Base-by-base conservation (phyloP, 2,329 filamentous ascomycete genomes). In the Cladosporium velox region DNA sequence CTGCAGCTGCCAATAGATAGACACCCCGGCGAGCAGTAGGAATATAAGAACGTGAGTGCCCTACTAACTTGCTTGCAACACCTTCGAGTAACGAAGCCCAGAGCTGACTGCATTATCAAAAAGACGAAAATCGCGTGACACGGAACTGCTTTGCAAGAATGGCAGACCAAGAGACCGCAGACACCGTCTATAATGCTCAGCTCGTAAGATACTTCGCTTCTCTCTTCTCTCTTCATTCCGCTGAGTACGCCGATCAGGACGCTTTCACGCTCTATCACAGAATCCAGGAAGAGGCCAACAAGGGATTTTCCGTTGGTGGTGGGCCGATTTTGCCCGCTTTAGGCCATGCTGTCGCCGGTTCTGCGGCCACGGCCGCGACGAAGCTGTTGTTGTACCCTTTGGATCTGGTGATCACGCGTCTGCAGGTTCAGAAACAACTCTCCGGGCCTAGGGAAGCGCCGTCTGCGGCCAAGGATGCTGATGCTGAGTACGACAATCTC, bases 381-480 rank as follows among this genome's bases (percentile, higher is more conserved):
- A 94, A 93, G 72, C 84, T 92, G 57, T 79, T 88, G 64, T 88
- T 91, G 6, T 96, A 96, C 75, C 93, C 93, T 1, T 85, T 96
- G 66, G 90, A 92, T 72, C 85, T 96, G 52, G 87, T 95, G 68
- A 90, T 92, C 65, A 93, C 92, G 30, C 87, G 92, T 32, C 84
- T 96, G 57, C 92, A 96, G 78, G 90, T 92, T 3, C 91, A 95
- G 79, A 85, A 85, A 49, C 86, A 86, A 71, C 78, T 88, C 18
- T 80, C 78, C 41, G 79, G 78, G 15, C 72, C 72, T 5, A 70
- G 69, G 67, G 69, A 80, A 58, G 73, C 74, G 14, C 70, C 73
- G 3, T 73, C 72, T 34, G 74, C 77, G 2, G 74, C 75, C n/a
- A 69, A 68, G 44, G 73, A 76, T 63, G 72, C 73, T 4, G 72